These are phyloP conservation scores for Geotrichum histeridarum DNA, from an alignment of 1,139 yeast genomes.

Conservation along the genomic window DNA sequence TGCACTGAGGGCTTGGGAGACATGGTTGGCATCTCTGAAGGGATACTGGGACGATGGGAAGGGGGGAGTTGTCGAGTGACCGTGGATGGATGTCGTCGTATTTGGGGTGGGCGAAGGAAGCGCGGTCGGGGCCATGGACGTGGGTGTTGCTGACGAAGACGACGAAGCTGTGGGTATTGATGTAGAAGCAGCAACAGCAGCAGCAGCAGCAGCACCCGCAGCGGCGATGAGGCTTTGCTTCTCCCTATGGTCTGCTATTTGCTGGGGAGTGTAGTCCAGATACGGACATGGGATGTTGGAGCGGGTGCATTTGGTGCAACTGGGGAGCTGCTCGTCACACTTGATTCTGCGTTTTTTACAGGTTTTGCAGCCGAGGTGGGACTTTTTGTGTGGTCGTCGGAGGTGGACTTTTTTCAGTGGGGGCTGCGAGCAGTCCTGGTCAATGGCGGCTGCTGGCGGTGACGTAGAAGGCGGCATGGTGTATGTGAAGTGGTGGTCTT, in stretches of 20 bases:
- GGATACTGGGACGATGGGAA: not conserved
- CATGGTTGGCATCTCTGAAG: not conserved
- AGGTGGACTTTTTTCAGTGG: conserved; percentile 32
- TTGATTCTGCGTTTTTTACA: conserved; percentile 63
- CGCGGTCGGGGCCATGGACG: too few species aligned
- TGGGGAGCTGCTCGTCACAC: conserved; percentile 61
- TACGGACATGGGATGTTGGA: conserved; percentile 43
- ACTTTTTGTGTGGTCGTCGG: conserved; percentile 58
- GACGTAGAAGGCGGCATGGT: not conserved
- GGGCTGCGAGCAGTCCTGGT: not conserved
- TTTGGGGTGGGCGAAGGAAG: too few species aligned
- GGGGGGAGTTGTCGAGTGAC: not conserved
- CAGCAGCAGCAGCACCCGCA: conserved; percentile 7
- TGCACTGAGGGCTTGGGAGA: not conserved
- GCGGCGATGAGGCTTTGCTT: conserved; percentile 11
- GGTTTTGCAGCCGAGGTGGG: conserved; percentile 53
- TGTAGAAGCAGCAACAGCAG: not conserved
- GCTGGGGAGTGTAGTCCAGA: conserved; percentile 27
- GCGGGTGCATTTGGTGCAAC: conserved; percentile 56
- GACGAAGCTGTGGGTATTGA: not conserved
- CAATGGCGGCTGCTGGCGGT: not conserved
- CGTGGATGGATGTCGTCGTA: too few species aligned
- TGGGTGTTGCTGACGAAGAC: too few species aligned
- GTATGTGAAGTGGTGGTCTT: too few species aligned
- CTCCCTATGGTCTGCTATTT: conserved; percentile 22